Evolutionary conservation across 2,329 filamentous ascomycete species (phyloP), one percentile per base, ranked within the genome.

Genomic region (Aplosporella prunicola): DNA sequence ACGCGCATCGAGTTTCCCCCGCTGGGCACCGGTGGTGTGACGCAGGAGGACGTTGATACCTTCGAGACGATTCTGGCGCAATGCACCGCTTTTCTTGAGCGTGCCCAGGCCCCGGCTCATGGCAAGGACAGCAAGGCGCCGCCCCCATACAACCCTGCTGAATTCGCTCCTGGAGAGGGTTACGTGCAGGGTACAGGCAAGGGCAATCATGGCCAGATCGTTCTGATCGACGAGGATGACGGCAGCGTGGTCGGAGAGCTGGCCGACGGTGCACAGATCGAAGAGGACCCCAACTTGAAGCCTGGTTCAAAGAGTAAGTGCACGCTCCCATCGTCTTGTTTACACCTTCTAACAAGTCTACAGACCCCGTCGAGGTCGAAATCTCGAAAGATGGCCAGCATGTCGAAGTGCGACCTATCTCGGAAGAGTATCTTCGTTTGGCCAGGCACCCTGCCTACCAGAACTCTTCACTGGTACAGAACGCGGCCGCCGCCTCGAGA

Each of bases 51-150:
- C 57, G 71, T 93, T 27, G 87, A 95, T 56, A 96, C 89, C 1
- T 96, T 95, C 53, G 89, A 96, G 67, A 95, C 89, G 3, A 96
- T 96, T 46, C 71, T 96, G 34, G 89, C 89, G n/a, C 87, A 96
- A 63, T 96, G 89, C 61, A 96, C 89, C 2, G 85, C 89, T 2
- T 96, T 98, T 58, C 74, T 94, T 4, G 89, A 96, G 60, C 78
- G 87, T 29, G 80, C 84, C 8, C 69, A 79, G 26, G 50, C 54
- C n/a, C 77, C 83, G 5, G 78, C 68, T 17, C 48, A 59, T 14
- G 51, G 50, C 37, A 46, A 60, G 44, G 56, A 58, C 35, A 56
- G 56, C 28, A 14, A 17, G 3, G 11, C 29, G 4, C 43, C 51
- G 25, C 56, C 57, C 37, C 44, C 57, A 25, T 96, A 96, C 61